Conservation (phyloP, 2,329 filamentous ascomycete genomes). For the Diatrype stigma region DNA sequence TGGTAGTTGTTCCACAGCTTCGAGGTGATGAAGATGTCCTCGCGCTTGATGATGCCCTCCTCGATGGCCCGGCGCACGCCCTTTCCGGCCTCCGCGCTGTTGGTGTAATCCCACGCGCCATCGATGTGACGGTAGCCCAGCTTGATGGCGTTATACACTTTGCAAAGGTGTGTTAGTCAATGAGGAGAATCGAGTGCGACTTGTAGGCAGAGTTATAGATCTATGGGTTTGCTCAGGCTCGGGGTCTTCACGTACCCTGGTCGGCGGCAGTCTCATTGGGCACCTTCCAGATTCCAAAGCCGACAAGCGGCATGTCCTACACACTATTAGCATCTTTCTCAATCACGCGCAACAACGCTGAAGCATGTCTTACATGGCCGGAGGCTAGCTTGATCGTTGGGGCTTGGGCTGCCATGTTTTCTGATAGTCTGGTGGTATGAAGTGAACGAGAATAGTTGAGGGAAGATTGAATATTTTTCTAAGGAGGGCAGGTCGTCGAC, state of each 20-base stretch:
- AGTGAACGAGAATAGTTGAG: not conserved
- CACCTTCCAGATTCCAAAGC: slow-evolving; percentile 39
- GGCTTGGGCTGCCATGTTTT: slow-evolving; percentile 19
- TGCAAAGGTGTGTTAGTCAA: slow-evolving; percentile 26
- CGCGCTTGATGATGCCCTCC: slow-evolving; percentile 58
- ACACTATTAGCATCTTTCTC: slow-evolving; percentile 5
- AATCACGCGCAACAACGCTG: not conserved
- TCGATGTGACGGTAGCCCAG: slow-evolving; percentile 50
- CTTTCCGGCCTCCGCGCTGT: slow-evolving; percentile 61
- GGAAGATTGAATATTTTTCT: not conserved
- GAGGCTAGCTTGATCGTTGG: slow-evolving; percentile 31
- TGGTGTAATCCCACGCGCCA: slow-evolving; percentile 55
- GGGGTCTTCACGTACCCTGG: slow-evolving; percentile 30
- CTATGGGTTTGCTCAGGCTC: not conserved
- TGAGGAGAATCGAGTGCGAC: slow-evolving; percentile 30
- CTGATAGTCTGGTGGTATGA: not conserved
- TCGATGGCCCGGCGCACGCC: slow-evolving; percentile 55
- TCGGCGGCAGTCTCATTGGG: slow-evolving; percentile 30
- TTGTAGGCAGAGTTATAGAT: not conserved
- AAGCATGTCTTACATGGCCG: slow-evolving; percentile 27
- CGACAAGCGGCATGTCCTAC: slow-evolving; percentile 36
- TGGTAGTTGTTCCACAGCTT: slow-evolving; percentile 66
- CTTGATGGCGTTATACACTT: slow-evolving; percentile 60
- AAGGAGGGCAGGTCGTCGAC: not conserved
- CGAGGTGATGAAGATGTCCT: slow-evolving; percentile 62